These are phyloP conservation scores for Gynostemma pentaphyllum DNA, from an alignment of 306 rosid genomes.

Conservation along the genomic window DNA sequence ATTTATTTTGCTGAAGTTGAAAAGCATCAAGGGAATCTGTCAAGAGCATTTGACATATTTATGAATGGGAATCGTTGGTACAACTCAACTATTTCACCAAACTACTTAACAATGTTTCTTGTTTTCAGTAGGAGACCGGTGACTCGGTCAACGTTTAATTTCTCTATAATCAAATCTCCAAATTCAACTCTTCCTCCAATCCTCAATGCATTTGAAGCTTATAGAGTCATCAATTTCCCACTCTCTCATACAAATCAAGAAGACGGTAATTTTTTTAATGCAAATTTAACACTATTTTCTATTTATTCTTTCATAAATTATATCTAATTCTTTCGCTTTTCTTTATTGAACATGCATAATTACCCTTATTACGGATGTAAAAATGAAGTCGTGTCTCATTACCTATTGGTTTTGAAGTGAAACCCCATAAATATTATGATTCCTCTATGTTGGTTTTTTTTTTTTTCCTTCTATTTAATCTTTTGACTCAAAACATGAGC, in stretches of 20 bases:
- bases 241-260: constrained; percentile 20
- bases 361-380: too few relatives aligned
- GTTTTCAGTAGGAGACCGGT: neutral
- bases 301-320: too few relatives aligned
- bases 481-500: too few relatives aligned
- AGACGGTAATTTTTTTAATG: constrained; percentile 37
- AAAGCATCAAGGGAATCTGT: constrained; percentile 17
- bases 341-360: too few relatives aligned
- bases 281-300: too few relatives aligned
- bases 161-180: constrained; percentile 10
- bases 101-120: constrained; percentile 2
- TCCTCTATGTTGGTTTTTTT: too few relatives aligned
- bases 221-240: constrained; percentile 10
- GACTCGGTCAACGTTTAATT: neutral
- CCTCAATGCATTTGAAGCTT: constrained; percentile 43
- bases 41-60: constrained; percentile 21
- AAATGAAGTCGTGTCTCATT: too few relatives aligned
- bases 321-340: too few relatives aligned
- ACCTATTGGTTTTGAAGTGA: too few relatives aligned
- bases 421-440: too few relatives aligned
- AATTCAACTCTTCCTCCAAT: constrained; percentile 41
- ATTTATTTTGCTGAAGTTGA: constrained; percentile 38
- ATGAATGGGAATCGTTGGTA: constrained; percentile 15
- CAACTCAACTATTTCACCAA: constrained; percentile 5
- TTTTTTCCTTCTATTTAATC: too few relatives aligned